Conservation (phyloP, 495 filamentous ascomycete genomes). For the Penicilliopsis zonata region DNA sequence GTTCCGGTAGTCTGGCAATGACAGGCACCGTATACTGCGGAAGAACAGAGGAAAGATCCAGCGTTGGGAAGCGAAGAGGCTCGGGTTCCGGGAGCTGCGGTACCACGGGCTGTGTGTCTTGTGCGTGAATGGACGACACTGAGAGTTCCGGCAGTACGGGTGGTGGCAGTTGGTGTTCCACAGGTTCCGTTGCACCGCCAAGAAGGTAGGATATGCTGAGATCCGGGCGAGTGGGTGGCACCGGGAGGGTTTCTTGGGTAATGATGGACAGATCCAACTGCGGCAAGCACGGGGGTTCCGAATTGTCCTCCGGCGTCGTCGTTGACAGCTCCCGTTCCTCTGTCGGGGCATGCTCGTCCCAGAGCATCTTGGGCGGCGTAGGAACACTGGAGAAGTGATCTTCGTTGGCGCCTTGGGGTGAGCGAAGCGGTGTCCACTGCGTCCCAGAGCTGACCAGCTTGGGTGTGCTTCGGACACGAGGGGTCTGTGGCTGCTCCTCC, state of each 20-base stretch:
- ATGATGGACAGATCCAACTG: slow-evolving; percentile 25
- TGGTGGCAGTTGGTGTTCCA: slow-evolving; percentile 10
- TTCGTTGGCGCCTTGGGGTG: slow-evolving; percentile 6
- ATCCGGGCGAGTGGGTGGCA: slow-evolving; percentile 15
- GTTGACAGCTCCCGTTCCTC: slow-evolving; percentile 11
- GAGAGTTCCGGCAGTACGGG: slow-evolving; percentile 17
- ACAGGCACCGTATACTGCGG: slow-evolving; percentile 2
- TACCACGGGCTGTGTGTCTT: slow-evolving; percentile 39
- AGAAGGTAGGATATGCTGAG: slow-evolving; percentile 21
- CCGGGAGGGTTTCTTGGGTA: slow-evolving; percentile 26
- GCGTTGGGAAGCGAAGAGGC: background rate
- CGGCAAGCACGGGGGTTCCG: slow-evolving; percentile 8
- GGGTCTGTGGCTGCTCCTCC: too few species aligned
- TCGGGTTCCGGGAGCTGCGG: slow-evolving; percentile 2
- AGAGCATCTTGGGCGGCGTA: slow-evolving; percentile 27
- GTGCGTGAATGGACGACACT: slow-evolving; percentile 36
- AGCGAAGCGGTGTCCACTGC: slow-evolving; percentile 24
- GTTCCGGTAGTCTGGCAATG: slow-evolving; percentile 2
- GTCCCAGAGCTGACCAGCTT: slow-evolving; percentile 21
- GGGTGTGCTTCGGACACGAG: too few species aligned
- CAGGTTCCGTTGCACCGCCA: slow-evolving; percentile 19
- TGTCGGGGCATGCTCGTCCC: too few species aligned
- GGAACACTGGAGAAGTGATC: slow-evolving; percentile 22
- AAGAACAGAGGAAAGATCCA: slow-evolving; percentile 3
- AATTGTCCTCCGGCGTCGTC: slow-evolving; percentile 7